Percentiles rank a stretch among this genome's conserved stretches.
Conservation (phyloP, 495 filamentous ascomycete genomes). For the Chaetomium tenue region DNA sequence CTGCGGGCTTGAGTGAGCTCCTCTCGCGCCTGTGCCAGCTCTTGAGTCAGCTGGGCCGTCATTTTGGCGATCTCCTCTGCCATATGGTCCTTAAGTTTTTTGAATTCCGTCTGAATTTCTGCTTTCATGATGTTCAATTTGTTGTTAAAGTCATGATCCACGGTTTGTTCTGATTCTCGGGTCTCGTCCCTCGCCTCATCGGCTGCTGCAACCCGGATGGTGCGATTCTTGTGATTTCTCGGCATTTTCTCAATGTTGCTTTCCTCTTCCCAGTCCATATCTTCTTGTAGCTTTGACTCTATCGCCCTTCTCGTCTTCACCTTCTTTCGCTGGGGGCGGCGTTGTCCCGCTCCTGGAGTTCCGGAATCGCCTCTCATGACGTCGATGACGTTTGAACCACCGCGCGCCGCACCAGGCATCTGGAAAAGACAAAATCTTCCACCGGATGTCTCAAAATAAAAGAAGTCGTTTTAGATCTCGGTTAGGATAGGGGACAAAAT, state of each 20-base stretch:
- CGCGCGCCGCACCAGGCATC: slow-evolving; percentile 11
- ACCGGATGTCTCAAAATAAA: neutral
- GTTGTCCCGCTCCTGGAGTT: slow-evolving; percentile 4
- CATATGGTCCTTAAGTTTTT: neutral
- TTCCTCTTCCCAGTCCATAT: slow-evolving; percentile 13
- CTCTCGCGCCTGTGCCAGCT: slow-evolving; percentile 6
- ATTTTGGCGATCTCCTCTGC: slow-evolving; percentile 3
- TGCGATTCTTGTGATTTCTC: slow-evolving; percentile 5
- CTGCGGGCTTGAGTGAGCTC: neutral
- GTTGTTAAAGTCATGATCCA: neutral
- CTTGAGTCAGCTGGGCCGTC: neutral
- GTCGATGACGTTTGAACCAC: slow-evolving; percentile 8
- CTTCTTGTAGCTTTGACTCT: slow-evolving; percentile 5
- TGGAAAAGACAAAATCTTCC: slow-evolving; percentile 5
- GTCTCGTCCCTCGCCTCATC: neutral
- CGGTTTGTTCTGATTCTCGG: neutral
- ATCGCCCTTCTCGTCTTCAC: slow-evolving; percentile 9
- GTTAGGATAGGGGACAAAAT: too few species aligned
- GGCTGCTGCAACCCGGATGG: neutral
- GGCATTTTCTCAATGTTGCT: neutral
- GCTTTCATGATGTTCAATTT: slow-evolving; percentile 3
- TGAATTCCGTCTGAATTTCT: neutral
- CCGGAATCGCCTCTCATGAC: slow-evolving; percentile 13
- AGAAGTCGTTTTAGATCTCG: too few species aligned
- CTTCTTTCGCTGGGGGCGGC: slow-evolving; percentile 6